A percentile compares a stretch with the other conserved stretches of the same genome.
These are phyloP conservation scores for Pleurotus ostreatus DNA, from an alignment of 768 basidiomycete genomes.

Conservation along the genomic window DNA sequence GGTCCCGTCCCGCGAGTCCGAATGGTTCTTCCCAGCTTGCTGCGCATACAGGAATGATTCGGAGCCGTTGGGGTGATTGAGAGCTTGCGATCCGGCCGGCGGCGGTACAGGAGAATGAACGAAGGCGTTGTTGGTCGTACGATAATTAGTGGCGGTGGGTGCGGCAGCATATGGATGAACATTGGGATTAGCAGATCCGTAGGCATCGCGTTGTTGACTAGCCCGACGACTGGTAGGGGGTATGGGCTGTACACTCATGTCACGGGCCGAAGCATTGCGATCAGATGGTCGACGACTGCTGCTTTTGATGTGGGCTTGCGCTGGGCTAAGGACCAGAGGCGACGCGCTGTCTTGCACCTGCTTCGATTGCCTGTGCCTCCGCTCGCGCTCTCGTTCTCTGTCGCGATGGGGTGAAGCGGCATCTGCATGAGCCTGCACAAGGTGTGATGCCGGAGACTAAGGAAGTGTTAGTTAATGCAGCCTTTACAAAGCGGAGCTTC, in stretches of 20 bases:
- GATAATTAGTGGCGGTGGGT: constrained; percentile 54
- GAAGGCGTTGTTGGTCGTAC: constrained; percentile 38
- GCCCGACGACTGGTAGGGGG: constrained; percentile 62
- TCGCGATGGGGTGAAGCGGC: constrained; percentile 45
- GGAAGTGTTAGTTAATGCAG: constrained; percentile 8
- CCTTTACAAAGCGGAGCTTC: constrained; percentile 14
- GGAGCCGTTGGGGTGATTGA: constrained; percentile 38
- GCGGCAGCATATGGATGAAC: constrained; percentile 75
- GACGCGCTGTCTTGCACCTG: constrained; percentile 53
- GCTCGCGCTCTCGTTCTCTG: constrained; percentile 38
- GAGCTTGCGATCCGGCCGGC: neutral
- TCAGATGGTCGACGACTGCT: constrained; percentile 47
- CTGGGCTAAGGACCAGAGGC: constrained; percentile 61
- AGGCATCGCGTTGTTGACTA: constrained; percentile 56
- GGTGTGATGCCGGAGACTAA: constrained; percentile 39
- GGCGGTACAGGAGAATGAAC: constrained; percentile 48
- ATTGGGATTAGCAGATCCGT: constrained; percentile 37
- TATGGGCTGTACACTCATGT: constrained; percentile 65
- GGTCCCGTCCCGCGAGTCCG: constrained; percentile 49
- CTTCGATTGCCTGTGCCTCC: constrained; percentile 58
- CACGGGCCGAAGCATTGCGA: constrained; percentile 42
- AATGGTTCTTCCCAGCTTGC: constrained; percentile 44
- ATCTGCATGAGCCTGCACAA: constrained; percentile 51
- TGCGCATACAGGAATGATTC: constrained; percentile 67
- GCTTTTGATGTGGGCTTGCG: constrained; percentile 62